Conservation (phyloP, 768 basidiomycete species). For the Suillus paluster region DNA sequence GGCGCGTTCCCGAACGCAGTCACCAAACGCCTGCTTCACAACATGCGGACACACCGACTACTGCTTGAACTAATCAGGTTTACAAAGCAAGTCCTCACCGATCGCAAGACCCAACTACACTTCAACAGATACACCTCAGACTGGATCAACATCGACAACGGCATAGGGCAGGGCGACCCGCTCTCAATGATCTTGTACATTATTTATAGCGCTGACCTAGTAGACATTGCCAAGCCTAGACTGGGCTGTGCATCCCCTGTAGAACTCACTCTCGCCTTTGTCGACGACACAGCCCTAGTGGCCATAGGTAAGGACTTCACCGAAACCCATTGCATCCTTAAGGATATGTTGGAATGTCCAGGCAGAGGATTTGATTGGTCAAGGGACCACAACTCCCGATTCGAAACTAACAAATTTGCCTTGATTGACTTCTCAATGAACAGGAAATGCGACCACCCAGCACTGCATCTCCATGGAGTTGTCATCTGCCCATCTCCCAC, state of each 20-base stretch:
- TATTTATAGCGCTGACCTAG: constrained; percentile 36
- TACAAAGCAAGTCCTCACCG: too few relatives aligned
- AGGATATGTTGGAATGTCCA: constrained; percentile 27
- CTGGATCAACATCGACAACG: constrained; percentile 18
- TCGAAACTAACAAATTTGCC: constrained; percentile 10
- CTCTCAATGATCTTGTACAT: constrained; percentile 34
- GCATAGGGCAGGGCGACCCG: constrained; percentile 40
- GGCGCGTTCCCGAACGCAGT: too few relatives aligned
- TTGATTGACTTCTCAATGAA: constrained; percentile 4
- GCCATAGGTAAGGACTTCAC: constrained; percentile 29
- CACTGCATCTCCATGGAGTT: constrained; percentile 6
- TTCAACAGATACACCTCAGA: constrained; percentile 29
- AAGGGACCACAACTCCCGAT: constrained; percentile 21
- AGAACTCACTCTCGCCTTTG: constrained; percentile 31
- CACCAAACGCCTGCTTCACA: too few relatives aligned
- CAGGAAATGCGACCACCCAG: background rate
- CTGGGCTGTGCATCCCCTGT: background rate
- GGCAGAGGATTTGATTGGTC: constrained; percentile 25
- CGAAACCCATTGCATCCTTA: constrained; percentile 22
- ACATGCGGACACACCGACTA: too few relatives aligned
- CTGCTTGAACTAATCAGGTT: too few relatives aligned
- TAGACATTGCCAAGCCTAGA: constrained; percentile 4
- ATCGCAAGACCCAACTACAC: too few relatives aligned
- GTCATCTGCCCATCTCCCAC: background rate
- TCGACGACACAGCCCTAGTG: constrained; percentile 34